phyloP scores from a whole-genome alignment of 2,329 filamentous ascomycete genomes.

The Pseudocercospora musae region DNA sequence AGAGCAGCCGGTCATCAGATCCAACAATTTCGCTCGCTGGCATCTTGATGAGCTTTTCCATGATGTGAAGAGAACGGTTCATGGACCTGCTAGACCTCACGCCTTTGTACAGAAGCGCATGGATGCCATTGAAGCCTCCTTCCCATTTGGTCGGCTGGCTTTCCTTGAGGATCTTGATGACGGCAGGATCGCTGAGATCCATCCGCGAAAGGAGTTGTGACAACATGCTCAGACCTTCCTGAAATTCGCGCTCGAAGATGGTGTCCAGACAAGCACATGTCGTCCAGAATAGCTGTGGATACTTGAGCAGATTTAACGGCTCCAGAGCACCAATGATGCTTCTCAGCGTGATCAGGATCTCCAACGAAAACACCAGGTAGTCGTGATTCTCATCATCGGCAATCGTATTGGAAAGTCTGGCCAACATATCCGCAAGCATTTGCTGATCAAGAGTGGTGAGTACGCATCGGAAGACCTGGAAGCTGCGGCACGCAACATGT shows the following conservation, averaged over 20 bases:
- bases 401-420: slow-evolving; percentile 90
- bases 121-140: slow-evolving; percentile 79
- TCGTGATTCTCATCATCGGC: slow-evolving; percentile 84
- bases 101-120: slow-evolving; percentile 85
- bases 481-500: slow-evolving; percentile 92
- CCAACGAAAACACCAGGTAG: slow-evolving; percentile 96
- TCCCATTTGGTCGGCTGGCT: slow-evolving; percentile 86
- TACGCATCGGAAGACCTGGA: slow-evolving; percentile 95
- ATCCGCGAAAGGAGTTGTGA: slow-evolving; percentile 81
- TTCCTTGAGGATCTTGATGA: slow-evolving; percentile 70
- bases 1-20: slow-evolving; percentile 75
- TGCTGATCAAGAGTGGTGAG: slow-evolving; percentile 83
- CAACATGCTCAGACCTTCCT: slow-evolving; percentile 88
- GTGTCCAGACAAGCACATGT: slow-evolving; percentile 95
- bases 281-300: slow-evolving; percentile 96
- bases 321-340: slow-evolving; percentile 85
- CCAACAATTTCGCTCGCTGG: slow-evolving; percentile 80
- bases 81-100: slow-evolving; percentile 81
- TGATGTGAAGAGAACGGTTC: slow-evolving; percentile 69
- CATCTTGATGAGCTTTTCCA: slow-evolving; percentile 74
- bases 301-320: slow-evolving; percentile 74
- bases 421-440: slow-evolving; percentile 97
- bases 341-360: slow-evolving; percentile 90
- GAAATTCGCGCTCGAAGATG: slow-evolving; percentile 91
- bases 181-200: slow-evolving; percentile 67